A percentile compares a stretch with the other conserved stretches of the same genome.
Evolutionary conservation across 2,329 filamentous ascomycete species (phyloP).

Genomic region (Aspergillus arachidicola): DNA sequence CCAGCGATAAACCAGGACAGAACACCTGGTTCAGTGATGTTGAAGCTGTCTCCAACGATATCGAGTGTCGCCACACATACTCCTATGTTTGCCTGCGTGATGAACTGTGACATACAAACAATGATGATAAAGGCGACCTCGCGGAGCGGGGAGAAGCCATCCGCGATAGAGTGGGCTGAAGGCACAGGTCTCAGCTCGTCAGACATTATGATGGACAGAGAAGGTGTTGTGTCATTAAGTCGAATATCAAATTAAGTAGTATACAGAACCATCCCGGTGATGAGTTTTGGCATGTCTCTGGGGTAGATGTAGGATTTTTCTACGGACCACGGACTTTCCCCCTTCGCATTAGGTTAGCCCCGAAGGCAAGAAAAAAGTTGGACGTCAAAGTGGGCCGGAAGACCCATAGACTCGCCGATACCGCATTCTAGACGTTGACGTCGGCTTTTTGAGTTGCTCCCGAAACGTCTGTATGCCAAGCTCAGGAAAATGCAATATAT

Average conservation of each 20-base stretch:
- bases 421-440: too few species aligned
- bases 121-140: slow-evolving; percentile 39
- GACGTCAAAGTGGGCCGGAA: too few species aligned
- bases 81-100: slow-evolving; percentile 54
- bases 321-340: too few species aligned
- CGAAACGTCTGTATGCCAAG: too few species aligned
- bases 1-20: slow-evolving; percentile 61
- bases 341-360: too few species aligned
- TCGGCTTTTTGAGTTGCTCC: too few species aligned
- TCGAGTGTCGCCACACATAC: slow-evolving; percentile 53
- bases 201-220: neutral
- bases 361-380: too few species aligned
- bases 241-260: neutral
- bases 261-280: neutral
- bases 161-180: slow-evolving; percentile 18
- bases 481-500: too few species aligned
- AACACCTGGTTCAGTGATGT: slow-evolving; percentile 45
- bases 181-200: neutral
- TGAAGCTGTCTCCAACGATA: slow-evolving; percentile 53
- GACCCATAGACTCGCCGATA: too few species aligned
- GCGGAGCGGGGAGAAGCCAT: slow-evolving; percentile 22
- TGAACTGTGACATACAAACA: slow-evolving; percentile 43
- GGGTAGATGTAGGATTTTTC: too few species aligned
- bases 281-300: too few species aligned
- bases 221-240: neutral